Base-by-base conservation (phyloP, 1,284 basidiomycete species). In the Peniophora sp. region DNA sequence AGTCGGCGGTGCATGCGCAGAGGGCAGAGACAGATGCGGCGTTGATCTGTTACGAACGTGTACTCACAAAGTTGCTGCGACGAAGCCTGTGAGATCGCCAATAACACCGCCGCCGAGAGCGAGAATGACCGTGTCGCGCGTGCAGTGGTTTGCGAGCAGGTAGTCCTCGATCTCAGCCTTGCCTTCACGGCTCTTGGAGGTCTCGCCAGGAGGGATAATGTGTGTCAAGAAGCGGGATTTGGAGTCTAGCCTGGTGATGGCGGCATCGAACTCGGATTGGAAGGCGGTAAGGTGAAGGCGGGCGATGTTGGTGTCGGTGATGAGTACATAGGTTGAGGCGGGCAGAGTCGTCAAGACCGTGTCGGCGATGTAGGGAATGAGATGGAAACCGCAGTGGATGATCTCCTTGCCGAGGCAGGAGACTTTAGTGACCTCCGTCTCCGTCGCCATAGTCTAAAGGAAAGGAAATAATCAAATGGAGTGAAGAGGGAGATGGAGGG, bases 51-150 rank as follows among this genome's bases (percentile, higher is more conserved):
- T 9, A 35, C 17, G 47, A 25, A 8, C 38, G 38, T 8, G 55
- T 2, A 79, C 89, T 71, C 62, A 93, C 92, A 97, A 97, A n/a
- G 96, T 99, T 2, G 97, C 92, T 24, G 96, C 90, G 48, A 97
- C 94, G 62, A 97, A 99, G 39, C 96, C 96, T 53, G 93, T 85
- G 17, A 99, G 75, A 70, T 99, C 96, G 22, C 92, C 97, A 58
- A 99, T 92, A 55, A 99, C 96, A 49, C 96, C 96, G 36, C 96
- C 96, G 22, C 96, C 96, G 27, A 99, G 79, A 0, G 96, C 96
- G 49, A 99, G 73, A 53, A 98, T 76, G 56, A 98, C 92, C 2
- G 92, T 96, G 66, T 97, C 96, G 52, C 96, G 75, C 1, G 95
- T 97, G 65, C 94, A 96, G 64, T 83, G 83, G 62, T 95, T 83